Conservation (phyloP, 306 rosid species). For the Vachellia pachyceras region DNA sequence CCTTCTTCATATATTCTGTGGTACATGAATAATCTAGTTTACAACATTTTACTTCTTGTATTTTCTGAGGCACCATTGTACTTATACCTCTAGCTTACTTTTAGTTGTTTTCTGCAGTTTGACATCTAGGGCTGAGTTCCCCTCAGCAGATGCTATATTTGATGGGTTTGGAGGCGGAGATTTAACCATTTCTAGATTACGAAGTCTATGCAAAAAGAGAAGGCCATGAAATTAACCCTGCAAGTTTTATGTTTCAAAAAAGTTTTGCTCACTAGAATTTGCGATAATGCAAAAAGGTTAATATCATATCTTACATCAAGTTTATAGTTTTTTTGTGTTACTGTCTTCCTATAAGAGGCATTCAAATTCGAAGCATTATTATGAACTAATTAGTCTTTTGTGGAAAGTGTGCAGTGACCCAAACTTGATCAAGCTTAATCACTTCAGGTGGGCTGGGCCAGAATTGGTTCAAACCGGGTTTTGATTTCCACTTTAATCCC, state of each 20-base stretch:
- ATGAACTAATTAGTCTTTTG: no score
- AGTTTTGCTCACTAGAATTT: neutral
- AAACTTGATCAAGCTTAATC: no score
- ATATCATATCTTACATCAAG: neutral
- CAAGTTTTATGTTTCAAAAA: constrained; percentile 6
- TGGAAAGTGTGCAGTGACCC: no score
- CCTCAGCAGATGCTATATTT: constrained; percentile 72
- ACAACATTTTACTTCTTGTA: neutral
- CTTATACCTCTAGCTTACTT: constrained; percentile 15
- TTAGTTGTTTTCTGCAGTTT: constrained; percentile 51
- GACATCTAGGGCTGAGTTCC: constrained; percentile 96
- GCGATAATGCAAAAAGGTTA: constrained; percentile 6
- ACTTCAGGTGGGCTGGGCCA: no score
- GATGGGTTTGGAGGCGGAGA: constrained; percentile 95
- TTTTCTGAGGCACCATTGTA: constrained; percentile 9
- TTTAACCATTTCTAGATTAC: constrained; percentile 68
- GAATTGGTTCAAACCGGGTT: no score
- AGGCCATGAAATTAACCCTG: constrained; percentile 39
- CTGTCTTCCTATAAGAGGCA: no score
- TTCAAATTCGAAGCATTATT: no score
- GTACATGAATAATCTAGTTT: neutral
- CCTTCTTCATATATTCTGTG: neutral
- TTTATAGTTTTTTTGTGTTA: no score
- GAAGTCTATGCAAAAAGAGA: constrained; percentile 50
- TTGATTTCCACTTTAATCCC: neutral